Evolutionary conservation across 805 yeast genomes (phyloP).

Genomic region (Suhomyces emberorum): DNA sequence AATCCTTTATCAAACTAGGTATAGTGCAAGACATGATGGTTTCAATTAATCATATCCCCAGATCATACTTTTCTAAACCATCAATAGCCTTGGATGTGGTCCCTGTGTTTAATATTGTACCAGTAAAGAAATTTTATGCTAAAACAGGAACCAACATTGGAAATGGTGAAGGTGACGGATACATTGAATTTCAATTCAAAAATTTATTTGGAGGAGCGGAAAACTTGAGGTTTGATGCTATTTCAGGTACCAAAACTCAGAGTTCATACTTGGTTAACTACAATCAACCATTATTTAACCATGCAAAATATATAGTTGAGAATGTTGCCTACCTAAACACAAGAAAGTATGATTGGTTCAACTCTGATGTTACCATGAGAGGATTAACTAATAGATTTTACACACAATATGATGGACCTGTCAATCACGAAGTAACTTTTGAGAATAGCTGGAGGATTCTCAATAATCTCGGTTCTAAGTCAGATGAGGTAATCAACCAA

Average conservation of each 20-base stretch:
- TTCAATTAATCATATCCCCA: constrained; percentile 22
- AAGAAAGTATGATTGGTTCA: constrained; percentile 47
- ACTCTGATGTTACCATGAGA: constrained; percentile 41
- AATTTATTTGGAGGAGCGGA: constrained; percentile 61
- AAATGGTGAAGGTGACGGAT: constrained; percentile 96
- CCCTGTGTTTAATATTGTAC: constrained; percentile 41
- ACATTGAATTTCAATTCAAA: constrained; percentile 63
- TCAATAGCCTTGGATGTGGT: constrained; percentile 21
- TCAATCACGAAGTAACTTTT: constrained; percentile 49
- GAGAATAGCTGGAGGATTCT: constrained; percentile 43
- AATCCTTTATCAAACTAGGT: constrained; percentile 41
- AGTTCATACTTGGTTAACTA: constrained; percentile 49
- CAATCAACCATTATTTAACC: constrained; percentile 43
- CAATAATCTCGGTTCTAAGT: constrained; percentile 26
- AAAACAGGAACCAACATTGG: constrained; percentile 96
- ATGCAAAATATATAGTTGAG: constrained; percentile 39
- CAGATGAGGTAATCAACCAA: constrained; percentile 31
- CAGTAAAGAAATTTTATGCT: constrained; percentile 70
- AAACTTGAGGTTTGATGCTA: constrained; percentile 47
- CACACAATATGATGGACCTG: constrained; percentile 29
- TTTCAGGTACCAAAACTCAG: constrained; percentile 47
- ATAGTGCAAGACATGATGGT: constrained; percentile 43
- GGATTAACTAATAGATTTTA: constrained; percentile 43
- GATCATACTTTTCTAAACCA: constrained; percentile 14
- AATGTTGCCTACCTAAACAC: constrained; percentile 40